Percentiles rank a stretch among this genome's conserved stretches.
phyloP scores from a whole-genome alignment of 2,329 filamentous ascomycete genomes.

The Trichoderma sp. region DNA sequence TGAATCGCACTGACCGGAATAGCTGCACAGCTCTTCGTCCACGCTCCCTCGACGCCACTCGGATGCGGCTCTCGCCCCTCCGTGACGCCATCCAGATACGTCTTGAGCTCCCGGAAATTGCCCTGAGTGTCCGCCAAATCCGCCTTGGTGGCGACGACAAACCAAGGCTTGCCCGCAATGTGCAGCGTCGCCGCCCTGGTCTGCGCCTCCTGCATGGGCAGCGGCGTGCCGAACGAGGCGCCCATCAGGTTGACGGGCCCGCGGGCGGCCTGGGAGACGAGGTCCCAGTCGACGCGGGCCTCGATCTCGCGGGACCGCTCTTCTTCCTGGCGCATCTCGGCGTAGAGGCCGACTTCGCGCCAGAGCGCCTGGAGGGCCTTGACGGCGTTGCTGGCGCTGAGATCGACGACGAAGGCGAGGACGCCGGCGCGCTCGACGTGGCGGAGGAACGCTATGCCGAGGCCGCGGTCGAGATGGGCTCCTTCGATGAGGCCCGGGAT shows the following conservation, averaged over 20 bases:
- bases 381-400: conserved; percentile 76
- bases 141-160: conserved; percentile 90
- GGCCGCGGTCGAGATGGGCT: conserved; percentile 85
- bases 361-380: conserved; percentile 76
- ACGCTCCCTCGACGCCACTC: conserved; percentile 57
- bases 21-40: conserved; percentile 61
- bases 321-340: conserved; percentile 69
- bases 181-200: conserved; percentile 47
- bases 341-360: conserved; percentile 87
- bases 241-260: conserved; percentile 28
- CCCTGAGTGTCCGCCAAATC: conserved; percentile 75
- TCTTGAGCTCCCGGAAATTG: conserved; percentile 68
- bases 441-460: conserved; percentile 86
- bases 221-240: conserved; percentile 21
- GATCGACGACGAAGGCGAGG: conserved; percentile 88
- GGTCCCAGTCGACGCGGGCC: conserved; percentile 54
- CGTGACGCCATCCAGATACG: conserved; percentile 67
- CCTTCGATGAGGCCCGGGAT: conserved; percentile 92
- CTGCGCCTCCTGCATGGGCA: conserved; percentile 14
- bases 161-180: conserved; percentile 94
- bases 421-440: conserved; percentile 93
- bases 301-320: conserved; percentile 63
- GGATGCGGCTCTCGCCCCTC: conserved; percentile 66
- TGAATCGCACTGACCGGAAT: conserved; percentile 89
- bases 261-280: conserved; percentile 44